Conservation (phyloP, 73 alveolate genomes). For the Paramecium octaurelia region DNA sequence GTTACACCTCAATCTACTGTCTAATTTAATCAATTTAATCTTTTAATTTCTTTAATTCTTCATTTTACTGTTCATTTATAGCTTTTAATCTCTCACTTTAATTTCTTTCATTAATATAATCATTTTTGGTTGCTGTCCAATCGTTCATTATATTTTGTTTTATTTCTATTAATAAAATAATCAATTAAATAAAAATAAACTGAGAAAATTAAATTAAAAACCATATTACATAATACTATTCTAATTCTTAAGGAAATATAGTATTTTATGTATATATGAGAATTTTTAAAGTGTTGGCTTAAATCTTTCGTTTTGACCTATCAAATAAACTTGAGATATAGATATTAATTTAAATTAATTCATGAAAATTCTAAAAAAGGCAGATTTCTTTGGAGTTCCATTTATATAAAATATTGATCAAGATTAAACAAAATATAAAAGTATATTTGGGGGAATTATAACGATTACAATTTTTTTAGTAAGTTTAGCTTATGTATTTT, state of each 20-base stretch:
- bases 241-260: no score
- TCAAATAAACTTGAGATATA: no score
- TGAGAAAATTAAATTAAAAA: not conserved
- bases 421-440: not conserved
- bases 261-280: no score
- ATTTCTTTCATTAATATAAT: not conserved
- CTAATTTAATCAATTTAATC: no score
- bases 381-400: no score
- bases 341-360: no score
- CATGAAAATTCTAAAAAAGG: no score
- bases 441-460: not conserved
- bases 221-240: no score
- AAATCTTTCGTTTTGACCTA: no score
- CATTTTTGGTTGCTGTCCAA: not conserved
- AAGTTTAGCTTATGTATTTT: not conserved
- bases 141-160: not conserved
- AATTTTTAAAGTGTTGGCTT: no score
- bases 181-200: not conserved
- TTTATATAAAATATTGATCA: not conserved
- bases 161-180: not conserved
- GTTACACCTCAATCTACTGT: no score
- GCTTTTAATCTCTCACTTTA: not conserved
- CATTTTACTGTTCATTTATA: not conserved
- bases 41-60: no score
- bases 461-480: not conserved